Evolutionary conservation across 2,329 filamentous ascomycete genomes (phyloP).

Genomic region (Allantophomopsis cytisporea): DNA sequence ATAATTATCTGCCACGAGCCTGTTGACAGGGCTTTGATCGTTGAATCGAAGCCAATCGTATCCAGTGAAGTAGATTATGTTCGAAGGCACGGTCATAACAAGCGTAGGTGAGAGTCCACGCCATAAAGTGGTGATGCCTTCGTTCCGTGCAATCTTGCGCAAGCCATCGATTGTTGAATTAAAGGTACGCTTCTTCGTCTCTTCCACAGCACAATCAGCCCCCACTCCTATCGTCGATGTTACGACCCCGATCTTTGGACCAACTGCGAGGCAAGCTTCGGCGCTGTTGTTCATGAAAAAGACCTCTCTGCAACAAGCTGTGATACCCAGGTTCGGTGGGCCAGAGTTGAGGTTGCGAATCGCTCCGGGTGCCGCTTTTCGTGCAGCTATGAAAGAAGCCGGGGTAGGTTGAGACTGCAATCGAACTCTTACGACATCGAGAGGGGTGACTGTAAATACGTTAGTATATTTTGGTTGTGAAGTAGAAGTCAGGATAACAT

Average conservation of each 20-base stretch:
- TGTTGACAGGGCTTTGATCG: conserved; percentile 55
- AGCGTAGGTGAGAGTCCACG: conserved; percentile 87
- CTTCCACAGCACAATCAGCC: conserved; percentile 72
- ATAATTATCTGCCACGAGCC: conserved; percentile 50
- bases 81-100: conserved; percentile 85
- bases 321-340: conserved; percentile 77
- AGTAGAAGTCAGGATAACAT: conserved; percentile 19
- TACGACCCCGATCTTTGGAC: conserved; percentile 11
- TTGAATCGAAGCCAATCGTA: conserved; percentile 89
- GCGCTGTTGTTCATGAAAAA: conserved; percentile 87
- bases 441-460: conserved; percentile 59
- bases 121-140: conserved; percentile 80
- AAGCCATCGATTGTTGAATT: conserved; percentile 86
- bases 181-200: conserved; percentile 71
- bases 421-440: conserved; percentile 92
- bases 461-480: conserved; percentile 1
- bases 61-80: conserved; percentile 97
- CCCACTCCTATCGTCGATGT: conserved; percentile 27
- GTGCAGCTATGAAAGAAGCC: conserved; percentile 34
- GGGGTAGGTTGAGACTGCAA: conserved; percentile 66
- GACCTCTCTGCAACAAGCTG: conserved; percentile 89
- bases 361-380: conserved; percentile 42
- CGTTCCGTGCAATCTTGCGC: conserved; percentile 87
- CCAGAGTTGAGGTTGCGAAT: conserved; percentile 50
- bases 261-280: conserved; percentile 36